A percentile compares a stretch with the other conserved stretches of the same genome.
Evolutionary conservation across 768 basidiomycete species (phyloP).

Genomic region (Kwoniella shandongensis): DNA sequence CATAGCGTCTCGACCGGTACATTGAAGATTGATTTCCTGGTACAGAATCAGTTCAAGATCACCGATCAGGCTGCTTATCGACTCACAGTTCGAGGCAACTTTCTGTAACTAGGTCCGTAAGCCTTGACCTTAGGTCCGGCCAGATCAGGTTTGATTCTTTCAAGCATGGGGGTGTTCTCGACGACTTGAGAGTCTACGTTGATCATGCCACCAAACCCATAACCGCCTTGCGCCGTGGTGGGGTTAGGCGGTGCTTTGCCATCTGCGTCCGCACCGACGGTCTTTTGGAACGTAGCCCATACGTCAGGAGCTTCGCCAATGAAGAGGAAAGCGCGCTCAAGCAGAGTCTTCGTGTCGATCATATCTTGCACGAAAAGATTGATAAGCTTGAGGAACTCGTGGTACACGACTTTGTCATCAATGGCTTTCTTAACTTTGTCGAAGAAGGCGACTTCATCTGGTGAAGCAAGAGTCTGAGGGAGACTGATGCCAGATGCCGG

Average conservation of each 20-base stretch:
- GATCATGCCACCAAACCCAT: conserved; percentile 49
- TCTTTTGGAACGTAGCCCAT: conserved; percentile 76
- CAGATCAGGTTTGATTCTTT: conserved; percentile 68
- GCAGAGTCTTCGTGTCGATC: conserved; percentile 76
- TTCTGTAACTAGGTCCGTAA: conserved; percentile 91
- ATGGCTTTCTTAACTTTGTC: conserved; percentile 70
- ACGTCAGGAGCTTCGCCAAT: conserved; percentile 74
- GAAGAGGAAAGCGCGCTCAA: conserved; percentile 77
- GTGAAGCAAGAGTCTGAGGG: conserved; percentile 48
- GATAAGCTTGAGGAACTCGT: conserved; percentile 92
- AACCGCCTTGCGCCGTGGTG: conserved; percentile 38
- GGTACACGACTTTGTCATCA: conserved; percentile 57
- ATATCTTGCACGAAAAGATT: conserved; percentile 88
- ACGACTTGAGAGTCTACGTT: conserved; percentile 61
- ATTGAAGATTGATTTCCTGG: conserved; percentile 83
- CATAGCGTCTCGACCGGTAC: conserved; percentile 90
- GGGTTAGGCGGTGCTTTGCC: conserved; percentile 37
- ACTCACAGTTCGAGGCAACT: conserved; percentile 81
- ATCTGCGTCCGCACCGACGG: conserved; percentile 74
- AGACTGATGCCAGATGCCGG: conserved; percentile 10
- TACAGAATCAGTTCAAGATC: conserved; percentile 10
- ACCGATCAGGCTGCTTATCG: not conserved
- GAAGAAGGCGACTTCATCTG: conserved; percentile 86
- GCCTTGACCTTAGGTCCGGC: conserved; percentile 52
- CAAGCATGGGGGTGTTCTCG: conserved; percentile 70